A percentile compares a stretch with the other conserved stretches of the same genome.
phyloP scores from a whole-genome alignment of 2,329 filamentous ascomycete genomes.

The Fonsecaea multimorphosa region DNA sequence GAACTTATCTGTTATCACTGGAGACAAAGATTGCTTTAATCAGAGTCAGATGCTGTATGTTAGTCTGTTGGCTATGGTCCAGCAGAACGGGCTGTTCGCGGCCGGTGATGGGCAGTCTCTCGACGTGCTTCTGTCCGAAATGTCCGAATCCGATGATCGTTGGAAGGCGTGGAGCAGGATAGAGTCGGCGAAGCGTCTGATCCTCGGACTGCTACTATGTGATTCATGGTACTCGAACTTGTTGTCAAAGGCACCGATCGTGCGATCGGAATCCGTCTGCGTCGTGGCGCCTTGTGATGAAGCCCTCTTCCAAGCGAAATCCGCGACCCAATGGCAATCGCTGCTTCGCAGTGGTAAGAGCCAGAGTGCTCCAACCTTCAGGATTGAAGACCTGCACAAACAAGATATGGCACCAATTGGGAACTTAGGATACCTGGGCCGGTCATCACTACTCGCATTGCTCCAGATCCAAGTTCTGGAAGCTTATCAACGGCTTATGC shows the following conservation, averaged over 20 bases:
- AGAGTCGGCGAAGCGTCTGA: conserved; percentile 59
- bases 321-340: conserved; percentile 47
- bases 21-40: conserved; percentile 53
- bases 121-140: conserved; percentile 51
- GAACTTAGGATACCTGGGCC: conserved; percentile 43
- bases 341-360: conserved; percentile 46
- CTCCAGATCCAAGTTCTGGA: conserved; percentile 52
- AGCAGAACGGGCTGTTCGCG: conserved; percentile 59
- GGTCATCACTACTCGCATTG: conserved; percentile 45
- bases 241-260: conserved; percentile 55
- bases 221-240: conserved; percentile 59
- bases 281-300: conserved; percentile 55
- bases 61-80: conserved; percentile 56
- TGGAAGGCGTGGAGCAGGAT: conserved; percentile 62
- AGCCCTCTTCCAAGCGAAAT: conserved; percentile 52
- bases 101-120: conserved; percentile 54
- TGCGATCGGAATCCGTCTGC: conserved; percentile 55
- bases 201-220: conserved; percentile 54
- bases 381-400: conserved; percentile 40
- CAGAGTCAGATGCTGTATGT: conserved; percentile 59
- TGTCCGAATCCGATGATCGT: conserved; percentile 53
- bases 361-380: conserved; percentile 46
- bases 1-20: conserved; percentile 57
- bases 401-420: conserved; percentile 45
- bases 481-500: conserved; percentile 52